A percentile compares a stretch with the other conserved stretches of the same genome.
Conservation (phyloP, 345 rosid species). For the Acer campestre region DNA sequence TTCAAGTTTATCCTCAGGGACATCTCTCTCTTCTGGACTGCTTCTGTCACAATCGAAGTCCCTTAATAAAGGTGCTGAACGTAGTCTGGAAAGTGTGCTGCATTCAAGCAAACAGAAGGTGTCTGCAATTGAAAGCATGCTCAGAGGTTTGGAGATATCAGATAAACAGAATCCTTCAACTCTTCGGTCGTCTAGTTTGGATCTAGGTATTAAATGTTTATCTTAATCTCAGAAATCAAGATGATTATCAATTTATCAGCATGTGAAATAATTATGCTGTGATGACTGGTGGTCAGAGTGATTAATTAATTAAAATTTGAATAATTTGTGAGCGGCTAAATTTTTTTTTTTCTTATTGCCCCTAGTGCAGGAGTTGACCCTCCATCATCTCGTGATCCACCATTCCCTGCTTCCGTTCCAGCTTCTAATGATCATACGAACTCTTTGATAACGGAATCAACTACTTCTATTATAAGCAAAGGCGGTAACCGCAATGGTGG, state of each 20-base stretch:
- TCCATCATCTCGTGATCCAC: constrained; percentile 99
- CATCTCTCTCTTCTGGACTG: constrained; percentile 77
- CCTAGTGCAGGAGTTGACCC: constrained; percentile 99
- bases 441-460: constrained; percentile 58
- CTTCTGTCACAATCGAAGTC: constrained; percentile 74
- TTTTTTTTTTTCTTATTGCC: constrained; percentile 42
- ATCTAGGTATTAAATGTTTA: constrained; percentile 71
- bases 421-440: constrained; percentile 63
- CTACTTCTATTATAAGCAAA: constrained; percentile 47
- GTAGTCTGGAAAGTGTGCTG: constrained; percentile 94
- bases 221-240: neutral
- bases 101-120: constrained; percentile 99
- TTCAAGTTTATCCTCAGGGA: constrained; percentile 69
- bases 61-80: constrained; percentile 71
- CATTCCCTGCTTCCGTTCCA: constrained; percentile 72
- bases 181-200: constrained; percentile 89
- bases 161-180: constrained; percentile 80
- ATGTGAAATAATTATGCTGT: constrained; percentile 20
- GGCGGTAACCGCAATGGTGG: constrained; percentile 82
- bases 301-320: constrained; percentile 15
- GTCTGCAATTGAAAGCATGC: constrained; percentile 99
- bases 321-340: constrained; percentile 57
- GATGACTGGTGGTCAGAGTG: constrained; percentile 15
- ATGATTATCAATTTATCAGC: neutral
- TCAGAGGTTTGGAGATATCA: constrained; percentile 87